phyloP scores from a whole-genome alignment of 208 protist species.

The Leishmania major region DNA sequence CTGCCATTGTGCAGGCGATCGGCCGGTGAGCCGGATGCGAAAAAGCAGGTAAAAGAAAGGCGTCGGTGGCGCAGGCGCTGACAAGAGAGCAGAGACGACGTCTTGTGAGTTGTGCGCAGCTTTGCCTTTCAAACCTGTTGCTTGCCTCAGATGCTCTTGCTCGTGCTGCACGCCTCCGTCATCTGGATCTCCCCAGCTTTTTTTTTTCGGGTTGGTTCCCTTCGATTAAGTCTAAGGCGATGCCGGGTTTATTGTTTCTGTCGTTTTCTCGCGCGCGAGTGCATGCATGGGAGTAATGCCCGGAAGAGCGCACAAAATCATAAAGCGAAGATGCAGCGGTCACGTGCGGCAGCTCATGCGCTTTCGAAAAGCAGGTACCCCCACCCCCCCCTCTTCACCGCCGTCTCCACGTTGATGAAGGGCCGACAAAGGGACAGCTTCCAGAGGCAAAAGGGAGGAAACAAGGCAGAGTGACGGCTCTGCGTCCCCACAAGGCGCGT shows the following conservation, averaged over 20 bases:
- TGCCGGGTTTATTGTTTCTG: neutral
- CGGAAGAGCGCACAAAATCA: neutral
- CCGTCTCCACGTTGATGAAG: neutral
- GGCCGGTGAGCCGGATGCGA: neutral
- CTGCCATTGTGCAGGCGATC: constrained; percentile 46
- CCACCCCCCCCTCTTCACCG: neutral
- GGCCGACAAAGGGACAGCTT: neutral
- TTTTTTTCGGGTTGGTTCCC: neutral
- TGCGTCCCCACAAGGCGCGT: neutral
- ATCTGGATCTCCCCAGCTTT: neutral
- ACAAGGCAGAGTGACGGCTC: neutral
- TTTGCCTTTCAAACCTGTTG: neutral
- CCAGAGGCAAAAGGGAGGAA: neutral
- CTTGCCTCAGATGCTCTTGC: neutral
- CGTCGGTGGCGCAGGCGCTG: neutral
- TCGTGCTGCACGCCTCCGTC: neutral
- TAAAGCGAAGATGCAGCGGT: neutral
- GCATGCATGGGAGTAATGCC: neutral
- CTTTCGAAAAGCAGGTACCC: neutral
- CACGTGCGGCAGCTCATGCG: neutral
- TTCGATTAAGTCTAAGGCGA: neutral
- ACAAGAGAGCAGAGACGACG: neutral
- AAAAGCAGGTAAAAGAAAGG: neutral
- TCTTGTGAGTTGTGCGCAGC: neutral
- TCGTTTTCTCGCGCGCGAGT: neutral